Base-by-base conservation (phyloP, 2,329 filamentous ascomycete genomes). In the Talaromyces funiculosus region DNA sequence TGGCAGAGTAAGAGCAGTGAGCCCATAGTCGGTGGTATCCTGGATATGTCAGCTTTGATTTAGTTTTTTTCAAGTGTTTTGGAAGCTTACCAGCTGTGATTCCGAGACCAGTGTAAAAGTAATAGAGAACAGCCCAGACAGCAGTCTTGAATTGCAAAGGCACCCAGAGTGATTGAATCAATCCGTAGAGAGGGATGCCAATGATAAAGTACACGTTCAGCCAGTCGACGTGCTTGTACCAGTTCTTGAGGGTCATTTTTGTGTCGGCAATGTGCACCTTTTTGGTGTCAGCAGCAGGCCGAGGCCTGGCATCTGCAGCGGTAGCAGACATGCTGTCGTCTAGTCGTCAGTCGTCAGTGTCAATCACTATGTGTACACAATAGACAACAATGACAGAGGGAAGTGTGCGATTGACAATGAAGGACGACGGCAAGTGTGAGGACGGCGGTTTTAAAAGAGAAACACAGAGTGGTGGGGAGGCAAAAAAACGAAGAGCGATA, bases 161-260 rank as follows among this genome's bases (percentile, higher is more conserved):
- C 49, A 90, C 88, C 87, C 88, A 96, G 77, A 89, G 86, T 56
- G 91, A 83, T 59, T 85, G 83, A 67, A 94, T 76, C 71, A 88
- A 83, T 64, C 92, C 92, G 61, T 84, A 80, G 53, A 92, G 64
- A 43, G 92, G 92, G 49, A 96, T 83, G 67, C 88, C 81, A 66
- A 95, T 76, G 73, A 96, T 93, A 73, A 96, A 84, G 64, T 82
- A 83, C 64, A 90, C 87, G 76, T 96, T 96, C 67, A 96, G 83
- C 91, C 92, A 96, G 83, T 96, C 92, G 81, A 96, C 84, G 73
- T 96, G 92, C 79, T 92, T 88, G 79, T 92, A 87, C 90, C 90
- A 94, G 81, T 96, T 96, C 70, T 82, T 80, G 76, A 81, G 83
- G 62, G 90, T 96, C 68, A 95, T 87, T 61, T 89, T 88, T 64